Evolutionary conservation across 1,284 basidiomycete species (phyloP).

Genomic region (Ceratobasidium sp.): DNA sequence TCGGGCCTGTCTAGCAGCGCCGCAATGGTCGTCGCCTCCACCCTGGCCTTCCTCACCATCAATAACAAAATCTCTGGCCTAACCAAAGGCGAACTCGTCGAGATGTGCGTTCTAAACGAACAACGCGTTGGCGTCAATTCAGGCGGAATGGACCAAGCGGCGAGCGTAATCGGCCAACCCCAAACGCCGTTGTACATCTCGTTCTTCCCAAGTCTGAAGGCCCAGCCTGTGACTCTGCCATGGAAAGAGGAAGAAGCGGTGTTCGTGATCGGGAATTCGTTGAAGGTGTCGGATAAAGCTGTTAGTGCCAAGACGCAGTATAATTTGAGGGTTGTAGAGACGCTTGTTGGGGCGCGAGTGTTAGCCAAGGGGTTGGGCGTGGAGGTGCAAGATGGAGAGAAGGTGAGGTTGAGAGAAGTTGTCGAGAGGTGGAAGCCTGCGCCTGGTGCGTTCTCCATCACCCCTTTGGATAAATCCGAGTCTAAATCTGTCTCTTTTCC

Average conservation of each 20-base stretch:
- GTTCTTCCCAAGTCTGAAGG: conserved; percentile 80
- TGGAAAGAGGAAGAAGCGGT: conserved; percentile 54
- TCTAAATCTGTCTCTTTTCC: conserved; percentile 45
- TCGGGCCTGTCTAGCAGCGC: conserved; percentile 86
- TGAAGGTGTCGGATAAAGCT: conserved; percentile 85
- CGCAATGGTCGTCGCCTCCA: conserved; percentile 86
- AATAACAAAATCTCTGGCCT: conserved; percentile 72
- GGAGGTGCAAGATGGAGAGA: conserved; percentile 58
- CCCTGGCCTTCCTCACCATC: conserved; percentile 77
- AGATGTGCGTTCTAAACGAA: conserved; percentile 83
- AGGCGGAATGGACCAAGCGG: conserved; percentile 88
- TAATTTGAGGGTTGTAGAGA: conserved; percentile 90
- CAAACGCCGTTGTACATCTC: conserved; percentile 79
- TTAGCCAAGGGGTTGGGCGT: conserved; percentile 69
- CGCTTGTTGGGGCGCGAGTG: conserved; percentile 78
- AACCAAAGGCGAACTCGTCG: conserved; percentile 74
- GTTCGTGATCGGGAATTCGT: conserved; percentile 85
- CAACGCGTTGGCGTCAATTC: conserved; percentile 84
- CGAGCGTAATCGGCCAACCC: conserved; percentile 77
- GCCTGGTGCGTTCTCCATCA: conserved; percentile 2
- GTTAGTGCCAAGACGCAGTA: conserved; percentile 79
- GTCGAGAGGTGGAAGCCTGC: conserved; percentile 60
- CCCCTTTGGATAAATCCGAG: neutral
- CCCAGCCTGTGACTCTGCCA: conserved; percentile 66
- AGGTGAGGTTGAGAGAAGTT: conserved; percentile 58